These are phyloP conservation scores for Malus domestica DNA, from an alignment of 306 rosid species.

Conservation along the genomic window DNA sequence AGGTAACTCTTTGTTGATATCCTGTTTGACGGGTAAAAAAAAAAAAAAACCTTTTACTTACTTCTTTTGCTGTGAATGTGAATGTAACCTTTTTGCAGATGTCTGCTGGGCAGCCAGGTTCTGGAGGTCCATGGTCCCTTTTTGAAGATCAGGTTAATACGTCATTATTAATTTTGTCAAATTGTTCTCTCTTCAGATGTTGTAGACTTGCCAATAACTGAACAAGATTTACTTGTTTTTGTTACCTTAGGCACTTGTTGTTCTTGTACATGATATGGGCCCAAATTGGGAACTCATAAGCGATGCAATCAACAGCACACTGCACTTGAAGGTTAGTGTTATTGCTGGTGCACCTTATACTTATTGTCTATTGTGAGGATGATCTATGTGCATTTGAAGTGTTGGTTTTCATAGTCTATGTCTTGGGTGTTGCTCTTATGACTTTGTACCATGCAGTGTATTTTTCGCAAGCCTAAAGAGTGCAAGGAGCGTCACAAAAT, in stretches of 20 bases:
- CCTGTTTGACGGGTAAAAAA: neutral
- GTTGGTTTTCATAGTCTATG: neutral
- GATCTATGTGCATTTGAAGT: neutral
- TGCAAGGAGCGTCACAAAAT: constrained; percentile 95
- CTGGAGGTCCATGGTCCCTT: constrained; percentile 86
- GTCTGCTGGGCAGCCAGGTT: constrained; percentile 66
- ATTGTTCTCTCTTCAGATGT: neutral
- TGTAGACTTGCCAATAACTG: constrained; percentile 5
- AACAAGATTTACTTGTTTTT: constrained; percentile 4
- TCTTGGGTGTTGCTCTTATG: constrained; percentile 1
- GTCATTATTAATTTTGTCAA: neutral
- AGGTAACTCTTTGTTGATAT: constrained; percentile 48
- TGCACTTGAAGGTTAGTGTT: constrained; percentile 73
- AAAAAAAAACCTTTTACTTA: neutral
- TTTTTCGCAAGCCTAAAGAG: constrained; percentile 89
- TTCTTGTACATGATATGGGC: constrained; percentile 98
- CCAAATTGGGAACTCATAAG: constrained; percentile 98
- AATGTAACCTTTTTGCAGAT: constrained; percentile 35
- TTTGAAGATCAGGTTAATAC: constrained; percentile 89
- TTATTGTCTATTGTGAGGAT: neutral
- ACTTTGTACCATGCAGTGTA: constrained; percentile 50
- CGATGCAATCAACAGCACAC: constrained; percentile 81
- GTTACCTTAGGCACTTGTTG: constrained; percentile 74
- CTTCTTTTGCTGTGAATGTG: constrained; percentile 8
- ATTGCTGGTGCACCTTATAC: neutral